Base-by-base conservation (phyloP, 2,329 filamentous ascomycete genomes). In the Penicillium janthinellum region DNA sequence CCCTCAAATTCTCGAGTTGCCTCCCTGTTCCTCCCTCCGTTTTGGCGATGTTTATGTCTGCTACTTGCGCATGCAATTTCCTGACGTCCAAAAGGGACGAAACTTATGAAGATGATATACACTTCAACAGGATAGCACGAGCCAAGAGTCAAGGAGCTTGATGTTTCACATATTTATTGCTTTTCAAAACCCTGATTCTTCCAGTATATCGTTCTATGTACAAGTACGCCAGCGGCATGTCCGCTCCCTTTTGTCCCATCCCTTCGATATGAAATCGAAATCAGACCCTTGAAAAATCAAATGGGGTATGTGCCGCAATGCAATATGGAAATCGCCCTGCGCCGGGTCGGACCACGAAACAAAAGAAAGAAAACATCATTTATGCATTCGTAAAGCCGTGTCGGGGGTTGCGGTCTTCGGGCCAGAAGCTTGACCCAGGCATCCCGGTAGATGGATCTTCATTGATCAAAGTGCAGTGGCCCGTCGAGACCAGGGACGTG, bases 401-500 rank as follows among this genome's bases (percentile, higher is more conserved):
- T 49, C 47, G 10, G 47, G 28, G 44, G 8, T 47, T 47, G 47
- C 35, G 47, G n/a, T 49, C 47, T 8, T 17, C 5, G 8, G 15
- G n/a, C 1, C 15, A 10, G n/a, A 34, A 12, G 10, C 10, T 14
- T 20, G 28, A 35, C 34, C 6, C 31, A 4, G 6, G 25, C 11
- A 35, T 22, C 44, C 15, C n/a, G 5, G 42, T 47, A 28, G 8
- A 8, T 41, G 10, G 38, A 41, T 31, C 87, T 85, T 76, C 58
- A 70, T 58, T 61, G 58, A 53, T 70, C 67, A 41, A 95, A 77
- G 77, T 88, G 84, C 74, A 96, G 77, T 77, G 92, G 89, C 61
- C 82, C 81, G 67, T 86, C 84, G 64, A 86, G 79, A 59, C 86
- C 82, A 50, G 84, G 79, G n/a, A 82, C 84, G 74, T 94, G 90